Percentiles rank a stretch among this genome's conserved stretches.
phyloP scores from a whole-genome alignment of 2,329 filamentous ascomycete species.

The Verticillium isaacii region DNA sequence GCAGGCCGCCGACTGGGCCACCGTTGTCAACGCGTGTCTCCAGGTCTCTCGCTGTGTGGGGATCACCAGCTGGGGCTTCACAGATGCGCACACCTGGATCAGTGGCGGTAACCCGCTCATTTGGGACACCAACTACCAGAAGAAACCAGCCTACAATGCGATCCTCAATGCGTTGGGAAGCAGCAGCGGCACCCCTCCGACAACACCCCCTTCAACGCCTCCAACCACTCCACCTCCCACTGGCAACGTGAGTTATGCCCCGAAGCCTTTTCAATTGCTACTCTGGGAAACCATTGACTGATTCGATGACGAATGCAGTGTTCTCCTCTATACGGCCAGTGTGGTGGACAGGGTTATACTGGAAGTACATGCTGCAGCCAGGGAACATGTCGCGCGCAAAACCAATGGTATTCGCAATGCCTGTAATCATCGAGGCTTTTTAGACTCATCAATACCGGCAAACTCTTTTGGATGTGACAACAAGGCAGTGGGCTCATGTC shows the following conservation, averaged over 20 bases:
- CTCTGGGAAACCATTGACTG: not conserved
- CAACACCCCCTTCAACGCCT: not conserved
- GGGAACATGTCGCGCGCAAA: conserved; percentile 9
- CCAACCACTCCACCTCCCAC: not conserved
- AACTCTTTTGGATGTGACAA: too few species aligned
- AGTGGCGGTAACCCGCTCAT: conserved; percentile 44
- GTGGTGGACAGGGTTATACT: conserved; percentile 10
- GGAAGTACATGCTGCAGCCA: conserved; percentile 12
- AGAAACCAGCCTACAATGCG: conserved; percentile 48
- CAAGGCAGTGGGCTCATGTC: too few species aligned
- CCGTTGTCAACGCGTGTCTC: conserved; percentile 54
- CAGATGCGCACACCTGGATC: conserved; percentile 48
- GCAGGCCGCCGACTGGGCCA: conserved; percentile 45
- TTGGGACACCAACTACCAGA: conserved; percentile 45
- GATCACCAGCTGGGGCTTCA: conserved; percentile 59
- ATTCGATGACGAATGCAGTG: not conserved
- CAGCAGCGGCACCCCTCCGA: not conserved
- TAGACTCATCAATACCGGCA: not conserved
- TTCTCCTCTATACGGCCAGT: conserved; percentile 1
- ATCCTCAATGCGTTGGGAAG: conserved; percentile 29
- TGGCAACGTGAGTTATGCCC: not conserved
- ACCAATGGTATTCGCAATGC: conserved; percentile 15
- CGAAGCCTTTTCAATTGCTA: not conserved
- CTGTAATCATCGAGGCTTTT: not conserved
- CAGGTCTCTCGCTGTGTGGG: conserved; percentile 56